Percentiles rank a stretch among this genome's conserved stretches.
These are phyloP conservation scores for Solanum etuberosum DNA, from an alignment of 257 asterid genomes.

Conservation along the genomic window DNA sequence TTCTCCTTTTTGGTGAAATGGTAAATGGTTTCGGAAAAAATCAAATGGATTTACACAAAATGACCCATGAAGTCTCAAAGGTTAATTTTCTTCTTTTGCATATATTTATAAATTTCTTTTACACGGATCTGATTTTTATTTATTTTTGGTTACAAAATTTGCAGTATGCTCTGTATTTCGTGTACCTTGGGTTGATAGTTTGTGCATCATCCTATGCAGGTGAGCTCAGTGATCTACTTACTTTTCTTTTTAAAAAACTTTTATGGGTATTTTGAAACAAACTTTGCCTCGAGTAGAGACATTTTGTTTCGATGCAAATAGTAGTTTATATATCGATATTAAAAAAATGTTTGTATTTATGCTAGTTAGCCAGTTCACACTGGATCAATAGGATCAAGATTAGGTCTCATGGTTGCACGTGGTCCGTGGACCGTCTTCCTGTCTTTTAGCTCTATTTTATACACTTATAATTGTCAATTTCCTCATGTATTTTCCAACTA, in stretches of 20 bases:
- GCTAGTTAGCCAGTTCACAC: conserved; percentile 25
- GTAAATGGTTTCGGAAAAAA: conserved; percentile 93
- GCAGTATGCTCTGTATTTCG: conserved; percentile 97
- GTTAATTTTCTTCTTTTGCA: conserved; percentile 7
- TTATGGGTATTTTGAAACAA: background rate
- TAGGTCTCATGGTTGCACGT: conserved; percentile 83
- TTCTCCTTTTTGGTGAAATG: conserved; percentile 86
- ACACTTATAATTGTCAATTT: conserved; percentile 24
- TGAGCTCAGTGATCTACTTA: conserved; percentile 13
- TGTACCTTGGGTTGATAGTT: conserved; percentile 84
- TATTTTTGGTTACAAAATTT: background rate
- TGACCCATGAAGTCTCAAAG: conserved; percentile 69
- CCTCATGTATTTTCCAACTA: background rate
- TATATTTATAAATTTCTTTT: background rate
- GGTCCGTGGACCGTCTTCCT: conserved; percentile 80
- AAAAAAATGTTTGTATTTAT: background rate
- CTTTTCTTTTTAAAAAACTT: background rate
- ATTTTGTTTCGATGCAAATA: background rate
- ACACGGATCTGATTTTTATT: conserved; percentile 50
- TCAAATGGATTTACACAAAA: conserved; percentile 70
- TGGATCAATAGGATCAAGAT: conserved; percentile 18
- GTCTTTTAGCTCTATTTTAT: conserved; percentile 55
- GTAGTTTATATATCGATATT: background rate
- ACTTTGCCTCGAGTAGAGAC: background rate
- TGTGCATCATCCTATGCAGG: conserved; percentile 97